Evolutionary conservation across 129 eudicot genomes (phyloP).

Genomic region (Artemisia tridentata): DNA sequence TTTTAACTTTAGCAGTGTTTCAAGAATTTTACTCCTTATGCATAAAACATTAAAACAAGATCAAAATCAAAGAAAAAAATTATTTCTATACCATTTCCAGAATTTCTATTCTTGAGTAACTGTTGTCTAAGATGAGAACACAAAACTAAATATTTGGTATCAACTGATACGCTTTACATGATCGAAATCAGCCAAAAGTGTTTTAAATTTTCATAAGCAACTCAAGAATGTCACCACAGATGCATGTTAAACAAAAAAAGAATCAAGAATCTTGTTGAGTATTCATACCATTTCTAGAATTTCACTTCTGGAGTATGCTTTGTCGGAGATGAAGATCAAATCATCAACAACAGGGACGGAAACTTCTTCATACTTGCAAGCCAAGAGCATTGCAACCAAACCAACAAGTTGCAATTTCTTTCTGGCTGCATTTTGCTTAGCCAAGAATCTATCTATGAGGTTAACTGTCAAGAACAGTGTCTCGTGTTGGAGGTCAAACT

Average conservation of each 20-base stretch:
- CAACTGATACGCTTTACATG: too few species aligned
- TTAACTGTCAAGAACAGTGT: slow-evolving; percentile 82
- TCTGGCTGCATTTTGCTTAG: slow-evolving; percentile 57
- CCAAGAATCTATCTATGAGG: slow-evolving; percentile 76
- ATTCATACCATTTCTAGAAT: slow-evolving; percentile 82
- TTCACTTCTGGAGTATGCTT: slow-evolving; percentile 72
- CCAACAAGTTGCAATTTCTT: slow-evolving; percentile 93
- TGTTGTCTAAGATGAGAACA: slow-evolving; percentile 74
- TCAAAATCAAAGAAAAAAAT: slow-evolving; percentile 6
- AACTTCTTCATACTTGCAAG: slow-evolving; percentile 95
- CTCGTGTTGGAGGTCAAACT: slow-evolving; percentile 83
- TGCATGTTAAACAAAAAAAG: slow-evolving; percentile 12
- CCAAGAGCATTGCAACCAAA: slow-evolving; percentile 81
- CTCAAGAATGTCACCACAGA: slow-evolving; percentile 18
- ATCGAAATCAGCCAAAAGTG: too few species aligned
- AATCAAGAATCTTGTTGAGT: neutral
- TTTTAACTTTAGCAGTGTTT: neutral
- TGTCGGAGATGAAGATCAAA: slow-evolving; percentile 80
- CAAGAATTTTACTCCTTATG: slow-evolving; percentile 18
- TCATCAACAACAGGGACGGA: slow-evolving; percentile 86
- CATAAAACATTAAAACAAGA: slow-evolving; percentile 13
- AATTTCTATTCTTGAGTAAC: slow-evolving; percentile 68
- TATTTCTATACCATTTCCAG: slow-evolving; percentile 75
- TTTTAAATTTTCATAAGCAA: too few species aligned
- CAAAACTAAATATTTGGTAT: too few species aligned